phyloP scores from a whole-genome alignment of 208 protist genomes.

The Trypanosoma brucei region DNA sequence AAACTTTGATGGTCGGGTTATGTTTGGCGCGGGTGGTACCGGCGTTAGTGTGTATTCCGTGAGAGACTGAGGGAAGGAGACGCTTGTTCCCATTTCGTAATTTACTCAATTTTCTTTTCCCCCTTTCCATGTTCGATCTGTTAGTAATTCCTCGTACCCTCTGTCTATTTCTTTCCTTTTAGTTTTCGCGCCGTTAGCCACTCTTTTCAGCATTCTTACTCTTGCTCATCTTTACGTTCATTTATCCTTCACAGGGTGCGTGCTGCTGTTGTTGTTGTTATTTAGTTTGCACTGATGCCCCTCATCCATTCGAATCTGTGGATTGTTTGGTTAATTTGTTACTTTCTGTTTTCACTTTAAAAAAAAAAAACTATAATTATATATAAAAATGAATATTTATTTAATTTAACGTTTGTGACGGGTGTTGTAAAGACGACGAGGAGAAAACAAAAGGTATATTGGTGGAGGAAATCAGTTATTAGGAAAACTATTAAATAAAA shows the following conservation, averaged over 20 bases:
- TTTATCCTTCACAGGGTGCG: neutral
- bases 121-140: neutral
- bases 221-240: neutral
- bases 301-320: neutral
- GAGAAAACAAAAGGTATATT: no score
- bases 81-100: no score
- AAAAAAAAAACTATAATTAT: constrained; percentile 3
- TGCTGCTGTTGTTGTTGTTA: constrained; percentile 10
- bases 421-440: no score
- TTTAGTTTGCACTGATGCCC: neutral
- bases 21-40: constrained; percentile 34
- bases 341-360: neutral
- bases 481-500: no score
- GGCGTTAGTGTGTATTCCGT: constrained; percentile 28
- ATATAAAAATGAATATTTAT: neutral
- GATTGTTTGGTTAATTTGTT: neutral
- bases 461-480: no score
- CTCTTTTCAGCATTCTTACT: neutral
- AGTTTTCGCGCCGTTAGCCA: neutral
- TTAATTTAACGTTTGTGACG: no score
- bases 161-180: neutral
- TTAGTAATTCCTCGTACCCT: neutral
- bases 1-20: constrained; percentile 28
- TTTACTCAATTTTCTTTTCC: neutral
- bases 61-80: constrained; percentile 6